phyloP scores from a whole-genome alignment of 2,329 filamentous ascomycete genomes.

The Fusarium cyanostomum region DNA sequence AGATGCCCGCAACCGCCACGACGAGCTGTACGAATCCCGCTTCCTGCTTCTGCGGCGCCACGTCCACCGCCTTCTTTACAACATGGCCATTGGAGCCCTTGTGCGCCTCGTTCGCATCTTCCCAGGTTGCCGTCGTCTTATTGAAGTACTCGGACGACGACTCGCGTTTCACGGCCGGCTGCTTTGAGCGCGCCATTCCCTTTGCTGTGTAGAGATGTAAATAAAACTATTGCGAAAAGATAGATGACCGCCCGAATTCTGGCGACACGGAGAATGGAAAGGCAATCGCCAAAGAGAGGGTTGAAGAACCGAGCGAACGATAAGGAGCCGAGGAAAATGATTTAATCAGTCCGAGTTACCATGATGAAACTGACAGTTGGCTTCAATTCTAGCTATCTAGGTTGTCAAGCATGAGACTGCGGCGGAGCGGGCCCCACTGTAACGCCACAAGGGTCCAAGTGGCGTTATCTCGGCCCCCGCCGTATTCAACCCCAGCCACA shows the following conservation, averaged over 20 bases:
- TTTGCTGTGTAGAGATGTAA: neutral
- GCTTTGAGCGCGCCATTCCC: constrained; percentile 76
- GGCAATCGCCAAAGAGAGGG: constrained; percentile 17
- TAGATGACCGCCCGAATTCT: neutral
- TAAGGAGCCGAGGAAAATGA: constrained; percentile 15
- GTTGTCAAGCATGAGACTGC: constrained; percentile 23
- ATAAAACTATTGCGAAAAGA: neutral
- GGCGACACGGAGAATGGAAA: neutral
- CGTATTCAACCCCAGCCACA: constrained; percentile 5
- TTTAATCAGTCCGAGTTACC: constrained; percentile 31
- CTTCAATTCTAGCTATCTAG: constrained; percentile 36
- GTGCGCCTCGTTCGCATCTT: constrained; percentile 46
- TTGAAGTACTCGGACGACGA: constrained; percentile 73
- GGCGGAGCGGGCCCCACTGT: constrained; percentile 22
- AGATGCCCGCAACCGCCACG: constrained; percentile 93
- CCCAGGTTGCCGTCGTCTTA: constrained; percentile 54
- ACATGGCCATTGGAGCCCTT: constrained; percentile 36
- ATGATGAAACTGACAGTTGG: constrained; percentile 45
- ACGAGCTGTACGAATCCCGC: constrained; percentile 79
- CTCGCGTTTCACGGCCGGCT: constrained; percentile 72
- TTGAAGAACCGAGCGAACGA: constrained; percentile 18
- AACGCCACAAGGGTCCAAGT: constrained; percentile 25
- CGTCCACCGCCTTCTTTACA: constrained; percentile 38
- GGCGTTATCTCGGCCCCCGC: constrained; percentile 12
- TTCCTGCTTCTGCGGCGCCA: constrained; percentile 53